These are phyloP conservation scores for Excoecaria agallocha DNA, from an alignment of 345 rosid genomes.

Conservation along the genomic window DNA sequence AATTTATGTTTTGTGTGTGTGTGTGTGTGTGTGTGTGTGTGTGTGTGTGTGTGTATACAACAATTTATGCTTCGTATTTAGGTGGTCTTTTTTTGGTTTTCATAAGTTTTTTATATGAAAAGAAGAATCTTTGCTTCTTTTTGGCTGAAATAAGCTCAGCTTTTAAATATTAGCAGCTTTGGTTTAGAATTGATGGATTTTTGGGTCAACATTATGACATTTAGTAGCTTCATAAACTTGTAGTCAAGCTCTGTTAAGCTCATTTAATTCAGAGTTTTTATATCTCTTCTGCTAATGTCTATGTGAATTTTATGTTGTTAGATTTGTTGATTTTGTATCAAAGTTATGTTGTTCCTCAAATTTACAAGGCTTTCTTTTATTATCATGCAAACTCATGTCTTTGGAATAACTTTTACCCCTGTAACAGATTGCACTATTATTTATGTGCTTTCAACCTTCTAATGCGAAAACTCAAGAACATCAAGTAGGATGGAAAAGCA, in stretches of 20 bases:
- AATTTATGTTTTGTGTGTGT: background rate
- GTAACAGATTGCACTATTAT: slow-evolving; percentile 58
- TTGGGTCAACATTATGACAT: background rate
- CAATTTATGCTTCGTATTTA: background rate
- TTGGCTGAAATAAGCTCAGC: background rate
- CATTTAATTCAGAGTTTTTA: slow-evolving; percentile 4
- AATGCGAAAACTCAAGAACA: slow-evolving; percentile 37
- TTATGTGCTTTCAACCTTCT: slow-evolving; percentile 47
- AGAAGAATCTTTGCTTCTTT: background rate
- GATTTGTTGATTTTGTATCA: slow-evolving; percentile 19
- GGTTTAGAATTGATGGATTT: background rate
- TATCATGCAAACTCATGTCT: background rate
- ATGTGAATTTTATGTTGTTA: slow-evolving; percentile 10
- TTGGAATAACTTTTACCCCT: slow-evolving; percentile 2
- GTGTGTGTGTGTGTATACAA: no score
- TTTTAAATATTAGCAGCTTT: background rate
- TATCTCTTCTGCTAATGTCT: slow-evolving; percentile 19
- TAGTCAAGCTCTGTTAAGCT: slow-evolving; percentile 20
- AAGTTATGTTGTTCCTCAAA: background rate
- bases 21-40: no score
- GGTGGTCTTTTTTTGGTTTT: slow-evolving; percentile 11
- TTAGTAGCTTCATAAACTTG: slow-evolving; percentile 16
- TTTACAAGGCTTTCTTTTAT: slow-evolving; percentile 6
- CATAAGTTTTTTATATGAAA: background rate
- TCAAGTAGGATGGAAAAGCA: slow-evolving; percentile 35